A percentile compares a stretch with the other conserved stretches of the same genome.
These are phyloP conservation scores for Hanseniaspora sp. DNA, from an alignment of 1,139 yeast species.

Conservation along the genomic window DNA sequence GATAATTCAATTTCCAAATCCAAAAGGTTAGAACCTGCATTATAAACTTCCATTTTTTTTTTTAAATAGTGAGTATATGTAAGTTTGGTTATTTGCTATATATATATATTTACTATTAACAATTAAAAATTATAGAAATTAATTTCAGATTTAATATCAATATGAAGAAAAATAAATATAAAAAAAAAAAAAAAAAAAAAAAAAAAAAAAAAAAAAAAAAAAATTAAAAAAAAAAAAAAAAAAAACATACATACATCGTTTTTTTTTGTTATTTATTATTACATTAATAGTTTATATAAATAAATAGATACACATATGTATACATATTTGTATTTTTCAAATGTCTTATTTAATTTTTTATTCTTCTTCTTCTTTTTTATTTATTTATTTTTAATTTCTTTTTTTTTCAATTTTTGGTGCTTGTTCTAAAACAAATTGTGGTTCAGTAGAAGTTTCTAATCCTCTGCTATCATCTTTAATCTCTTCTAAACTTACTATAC, in stretches of 20 bases:
- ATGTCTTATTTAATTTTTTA: neutral
- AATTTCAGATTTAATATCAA: neutral
- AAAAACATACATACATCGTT: neutral
- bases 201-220: no score
- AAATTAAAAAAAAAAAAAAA: neutral
- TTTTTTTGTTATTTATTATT: no score
- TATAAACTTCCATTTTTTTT: conserved; percentile 26
- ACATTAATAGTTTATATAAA: neutral
- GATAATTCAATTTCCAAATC: conserved; percentile 58
- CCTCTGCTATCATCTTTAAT: neutral
- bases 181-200: neutral
- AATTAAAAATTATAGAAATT: no score
- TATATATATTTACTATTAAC: neutral
- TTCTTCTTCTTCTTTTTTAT: neutral
- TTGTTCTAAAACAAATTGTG: neutral
- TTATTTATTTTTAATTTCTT: neutral
- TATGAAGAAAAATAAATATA: neutral
- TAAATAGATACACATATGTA: no score
- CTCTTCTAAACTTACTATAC: neutral
- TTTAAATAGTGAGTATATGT: neutral
- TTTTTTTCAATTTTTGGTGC: neutral
- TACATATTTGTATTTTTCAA: neutral
- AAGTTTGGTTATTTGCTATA: neutral
- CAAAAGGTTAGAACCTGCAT: conserved; percentile 35
- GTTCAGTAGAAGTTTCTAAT: neutral